These are phyloP conservation scores for Vitis amurensis DNA, from an alignment of 164 flowering plant species.

Conservation along the genomic window DNA sequence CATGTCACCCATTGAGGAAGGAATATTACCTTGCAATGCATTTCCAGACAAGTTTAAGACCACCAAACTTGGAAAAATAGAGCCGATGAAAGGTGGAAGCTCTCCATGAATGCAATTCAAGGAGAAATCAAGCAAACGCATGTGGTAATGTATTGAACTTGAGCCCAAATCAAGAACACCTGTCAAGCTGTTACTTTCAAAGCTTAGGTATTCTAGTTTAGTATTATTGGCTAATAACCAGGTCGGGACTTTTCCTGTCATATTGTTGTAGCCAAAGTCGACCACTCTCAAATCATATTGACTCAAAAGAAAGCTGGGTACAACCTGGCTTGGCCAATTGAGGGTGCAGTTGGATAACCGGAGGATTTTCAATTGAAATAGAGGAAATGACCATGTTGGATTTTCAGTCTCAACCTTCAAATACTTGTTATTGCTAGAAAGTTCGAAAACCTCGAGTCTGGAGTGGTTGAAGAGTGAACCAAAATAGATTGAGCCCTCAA, in stretches of 20 bases:
- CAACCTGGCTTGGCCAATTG: too few relatives aligned
- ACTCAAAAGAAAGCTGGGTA: constrained; percentile 13
- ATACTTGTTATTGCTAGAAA: not conserved
- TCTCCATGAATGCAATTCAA: constrained; percentile 6
- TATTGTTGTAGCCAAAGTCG: not conserved
- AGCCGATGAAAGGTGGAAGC: not conserved
- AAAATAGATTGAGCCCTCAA: not conserved
- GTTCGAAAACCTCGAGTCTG: not conserved
- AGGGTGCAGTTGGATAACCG: too few relatives aligned
- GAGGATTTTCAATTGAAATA: too few relatives aligned
- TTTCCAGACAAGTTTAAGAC: not conserved
- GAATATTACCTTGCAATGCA: not conserved
- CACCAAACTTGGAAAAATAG: not conserved
- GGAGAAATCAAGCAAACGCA: not conserved
- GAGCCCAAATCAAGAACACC: constrained; percentile 10
- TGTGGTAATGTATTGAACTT: not conserved
- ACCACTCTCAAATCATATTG: constrained; percentile 9
- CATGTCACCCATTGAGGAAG: constrained; percentile 3
- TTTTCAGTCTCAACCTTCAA: too few relatives aligned
- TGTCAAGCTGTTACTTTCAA: not conserved
- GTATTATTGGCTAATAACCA: constrained; percentile 25
- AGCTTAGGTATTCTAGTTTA: not conserved
- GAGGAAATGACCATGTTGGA: too few relatives aligned
- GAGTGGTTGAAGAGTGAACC: constrained; percentile 2
- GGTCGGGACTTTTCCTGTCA: constrained; percentile 11